These are phyloP conservation scores for Chalaropsis ovoidea DNA, from an alignment of 2,329 filamentous ascomycete species.

Conservation along the genomic window DNA sequence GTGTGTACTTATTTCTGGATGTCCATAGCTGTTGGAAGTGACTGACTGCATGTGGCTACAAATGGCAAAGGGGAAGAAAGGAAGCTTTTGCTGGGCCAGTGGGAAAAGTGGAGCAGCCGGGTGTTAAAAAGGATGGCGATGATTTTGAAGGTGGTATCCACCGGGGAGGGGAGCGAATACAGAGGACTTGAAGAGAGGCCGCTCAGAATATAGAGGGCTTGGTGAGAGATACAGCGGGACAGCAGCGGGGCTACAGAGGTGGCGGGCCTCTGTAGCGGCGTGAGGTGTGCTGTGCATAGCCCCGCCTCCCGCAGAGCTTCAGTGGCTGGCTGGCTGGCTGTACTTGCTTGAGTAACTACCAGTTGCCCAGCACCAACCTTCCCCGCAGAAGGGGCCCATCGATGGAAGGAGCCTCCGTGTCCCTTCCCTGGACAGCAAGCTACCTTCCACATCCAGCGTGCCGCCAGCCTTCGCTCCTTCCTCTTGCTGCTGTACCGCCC, in stretches of 20 bases:
- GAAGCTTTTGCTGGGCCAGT: neutral
- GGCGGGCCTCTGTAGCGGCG: neutral
- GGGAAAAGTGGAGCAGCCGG: constrained; percentile 8
- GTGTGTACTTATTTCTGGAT: too few relatives aligned
- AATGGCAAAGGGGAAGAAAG: neutral
- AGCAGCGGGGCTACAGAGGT: neutral
- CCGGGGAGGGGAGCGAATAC: neutral
- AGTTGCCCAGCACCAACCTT: neutral
- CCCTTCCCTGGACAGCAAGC: constrained; percentile 13
- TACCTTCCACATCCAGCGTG: neutral
- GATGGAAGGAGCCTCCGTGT: constrained; percentile 13
- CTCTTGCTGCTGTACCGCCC: constrained; percentile 24
- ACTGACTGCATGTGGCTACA: neutral
- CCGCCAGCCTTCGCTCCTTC: constrained; percentile 7
- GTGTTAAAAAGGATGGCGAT: constrained; percentile 4
- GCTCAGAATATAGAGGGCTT: neutral
- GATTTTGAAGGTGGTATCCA: neutral
- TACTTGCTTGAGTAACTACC: neutral
- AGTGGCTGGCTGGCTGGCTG: neutral
- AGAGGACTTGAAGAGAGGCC: neutral
- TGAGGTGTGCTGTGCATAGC: too few relatives aligned
- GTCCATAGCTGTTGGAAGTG: too few relatives aligned
- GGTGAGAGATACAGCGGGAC: neutral
- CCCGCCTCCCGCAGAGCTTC: neutral
- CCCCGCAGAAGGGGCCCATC: neutral